Evolutionary conservation across 305 asterid species (phyloP).

Genomic region (Solanum hybrid): DNA sequence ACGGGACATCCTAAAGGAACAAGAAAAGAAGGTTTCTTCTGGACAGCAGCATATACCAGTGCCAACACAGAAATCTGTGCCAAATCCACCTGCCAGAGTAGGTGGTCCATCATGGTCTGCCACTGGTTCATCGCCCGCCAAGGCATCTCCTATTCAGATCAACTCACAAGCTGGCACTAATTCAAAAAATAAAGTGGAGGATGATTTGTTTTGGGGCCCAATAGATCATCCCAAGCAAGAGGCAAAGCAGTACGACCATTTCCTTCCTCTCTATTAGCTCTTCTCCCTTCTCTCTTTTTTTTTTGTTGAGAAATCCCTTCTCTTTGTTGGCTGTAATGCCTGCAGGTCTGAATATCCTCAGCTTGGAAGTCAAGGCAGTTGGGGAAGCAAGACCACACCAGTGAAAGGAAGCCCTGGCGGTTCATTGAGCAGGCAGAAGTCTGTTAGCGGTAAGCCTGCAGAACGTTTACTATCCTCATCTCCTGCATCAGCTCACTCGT

Average conservation of each 20-base stretch:
- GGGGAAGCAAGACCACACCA: constrained; percentile 53
- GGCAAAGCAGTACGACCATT: constrained; percentile 48
- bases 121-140: constrained; percentile 44
- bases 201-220: constrained; percentile 87
- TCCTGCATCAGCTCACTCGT: constrained; percentile 38
- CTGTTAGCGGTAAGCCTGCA: constrained; percentile 38
- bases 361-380: constrained; percentile 41
- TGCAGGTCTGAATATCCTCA: constrained; percentile 79
- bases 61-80: constrained; percentile 45
- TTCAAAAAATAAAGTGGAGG: constrained; percentile 50
- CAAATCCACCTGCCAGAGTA: constrained; percentile 40
- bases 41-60: constrained; percentile 29
- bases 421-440: constrained; percentile 52
- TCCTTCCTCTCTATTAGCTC: neutral
- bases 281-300: neutral
- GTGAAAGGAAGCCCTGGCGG: constrained; percentile 46
- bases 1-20: constrained; percentile 82
- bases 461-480: constrained; percentile 41
- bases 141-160: constrained; percentile 35
- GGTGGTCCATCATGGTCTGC: constrained; percentile 49
- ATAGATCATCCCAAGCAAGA: constrained; percentile 56
- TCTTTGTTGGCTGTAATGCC: neutral
- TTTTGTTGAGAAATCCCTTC: neutral
- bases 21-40: constrained; percentile 44
- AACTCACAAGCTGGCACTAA: constrained; percentile 33